Percentiles rank a stretch among this genome's conserved stretches.
phyloP scores from a whole-genome alignment of 2,329 filamentous ascomycete species.

The Fusarium paranaense region DNA sequence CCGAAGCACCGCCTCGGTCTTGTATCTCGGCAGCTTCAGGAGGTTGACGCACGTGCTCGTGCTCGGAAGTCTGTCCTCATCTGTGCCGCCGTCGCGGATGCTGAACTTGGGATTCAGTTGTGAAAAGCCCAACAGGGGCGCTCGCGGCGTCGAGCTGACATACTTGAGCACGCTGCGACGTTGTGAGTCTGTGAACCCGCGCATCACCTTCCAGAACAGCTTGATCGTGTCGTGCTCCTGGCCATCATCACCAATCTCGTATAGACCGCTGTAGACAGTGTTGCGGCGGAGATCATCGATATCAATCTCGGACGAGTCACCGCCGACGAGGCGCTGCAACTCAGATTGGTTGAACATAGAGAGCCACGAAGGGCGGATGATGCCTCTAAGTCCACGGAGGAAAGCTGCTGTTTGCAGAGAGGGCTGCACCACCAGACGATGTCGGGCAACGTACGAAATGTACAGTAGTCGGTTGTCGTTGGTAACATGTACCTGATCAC shows the following conservation, averaged over 20 bases:
- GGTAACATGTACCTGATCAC: slow-evolving; percentile 82
- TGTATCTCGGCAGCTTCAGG: slow-evolving; percentile 90
- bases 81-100: slow-evolving; percentile 78
- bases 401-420: slow-evolving; percentile 87
- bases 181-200: slow-evolving; percentile 78
- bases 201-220: slow-evolving; percentile 93
- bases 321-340: slow-evolving; percentile 91
- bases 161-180: slow-evolving; percentile 91
- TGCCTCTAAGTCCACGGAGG: slow-evolving; percentile 83
- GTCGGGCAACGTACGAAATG: slow-evolving; percentile 89
- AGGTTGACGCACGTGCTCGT: slow-evolving; percentile 97
- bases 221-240: slow-evolving; percentile 86
- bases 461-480: slow-evolving; percentile 96
- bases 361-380: slow-evolving; percentile 93
- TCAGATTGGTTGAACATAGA: slow-evolving; percentile 99
- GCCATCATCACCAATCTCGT: slow-evolving; percentile 88
- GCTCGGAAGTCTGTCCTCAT: slow-evolving; percentile 82
- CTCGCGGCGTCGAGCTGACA: slow-evolving; percentile 91
- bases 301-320: slow-evolving; percentile 87
- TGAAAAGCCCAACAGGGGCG: slow-evolving; percentile 88
- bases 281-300: slow-evolving; percentile 86
- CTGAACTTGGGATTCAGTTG: slow-evolving; percentile 88
- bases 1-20: slow-evolving; percentile 71
- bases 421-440: slow-evolving; percentile 86
- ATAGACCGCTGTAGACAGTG: slow-evolving; percentile 89